Base-by-base conservation (phyloP, 2,329 filamentous ascomycete genomes). In the Colletotrichum sp. region DNA sequence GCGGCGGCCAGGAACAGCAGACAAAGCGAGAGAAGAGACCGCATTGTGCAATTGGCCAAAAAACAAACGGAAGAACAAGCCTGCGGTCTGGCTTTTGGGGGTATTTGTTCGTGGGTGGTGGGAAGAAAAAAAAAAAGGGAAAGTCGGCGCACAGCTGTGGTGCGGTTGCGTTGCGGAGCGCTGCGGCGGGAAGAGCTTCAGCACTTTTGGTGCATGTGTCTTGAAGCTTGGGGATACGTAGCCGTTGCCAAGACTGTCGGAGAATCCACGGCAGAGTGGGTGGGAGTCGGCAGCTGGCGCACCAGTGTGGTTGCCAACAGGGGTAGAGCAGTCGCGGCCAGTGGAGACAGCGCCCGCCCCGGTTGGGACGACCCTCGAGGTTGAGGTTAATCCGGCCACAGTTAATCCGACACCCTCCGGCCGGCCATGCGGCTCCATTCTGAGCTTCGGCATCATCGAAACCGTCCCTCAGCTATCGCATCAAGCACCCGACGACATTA, bases 21-120 rank as follows among this genome's bases (percentile, higher is more conserved):
- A 78, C 95, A 86, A 82, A 95, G 89, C 81, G 93, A 93, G 86
- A 94, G 85, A 83, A 94, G 86, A 88, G 93, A 94, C 90, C 92
- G 91, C 95, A 98, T 61, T 97, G 79, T 92, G 43, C 83, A 78
- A 21, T 68, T 67, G 48, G 26, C 55, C 77, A 71, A 77, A 69
- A 69, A 34, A 73, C 63, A 21, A 58, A 28, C 26, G 12, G 13
- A 61, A 48, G 43, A 48, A 48, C 43, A 48, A 72, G 52, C 70
- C 70, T 52, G 65, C 65, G 70, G 24, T 21, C 55, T 12, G 38
- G 32, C 32, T 68, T 61, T 73, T 68, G 80, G 76, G 78, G 67
- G 24, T 21, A 26, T 58, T 67, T 16, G 30, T 18, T 28, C 26
- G 55, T 18, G 55, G 32, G 55, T 21, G 55, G 43, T 61, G 30